Evolutionary conservation across 441 rosid species (phyloP), one percentile per base, ranked within the genome.

Genomic region (Manihot esculenta): DNA sequence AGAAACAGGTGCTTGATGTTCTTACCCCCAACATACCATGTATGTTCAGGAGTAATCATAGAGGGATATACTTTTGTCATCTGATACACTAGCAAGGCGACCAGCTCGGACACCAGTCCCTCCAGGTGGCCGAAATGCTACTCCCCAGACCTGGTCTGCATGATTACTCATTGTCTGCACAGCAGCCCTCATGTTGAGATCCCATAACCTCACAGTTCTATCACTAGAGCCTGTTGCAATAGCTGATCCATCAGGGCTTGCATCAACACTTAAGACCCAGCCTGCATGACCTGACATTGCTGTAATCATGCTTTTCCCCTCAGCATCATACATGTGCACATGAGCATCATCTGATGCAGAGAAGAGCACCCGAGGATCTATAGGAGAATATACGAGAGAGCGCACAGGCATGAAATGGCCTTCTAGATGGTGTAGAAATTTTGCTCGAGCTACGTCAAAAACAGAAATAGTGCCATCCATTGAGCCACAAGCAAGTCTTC

Each of bases 381-480:
- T 75, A 0, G 98, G 96, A 64, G 97, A 89, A 78, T 80, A 93
- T 66, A 86, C 96, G 45, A 95, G 94, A 54, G 97, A 91, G 64
- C 97, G 85, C 69, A 91, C 97, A 20, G 99, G 95, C 97, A 89
- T 91, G 79, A 77, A 86, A 80, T 92, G 99, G 45, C 98, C 96
- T 80, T 91, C 91, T 27, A 93, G 85, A 77, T 95, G 93, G 82
- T 93, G 93, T 27, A 95, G 85, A 71, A 93, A 89, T 81, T 89
- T 93, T 68, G 83, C 89, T 33, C 95, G 89, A 8, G 86, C 85
- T 35, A 87, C 97, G 27, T 93, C 99, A 15, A 95, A 95, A 41
- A 95, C 68, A 18, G 94, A 89, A 60, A 95, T 84, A 0, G 97
- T 91, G 72, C 98, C 99, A 72, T 95, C 99, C 94, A 93, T 87